These are phyloP conservation scores for Phytophthora hibernalis DNA, from an alignment of 352 stramenopile genomes.

Conservation along the genomic window DNA sequence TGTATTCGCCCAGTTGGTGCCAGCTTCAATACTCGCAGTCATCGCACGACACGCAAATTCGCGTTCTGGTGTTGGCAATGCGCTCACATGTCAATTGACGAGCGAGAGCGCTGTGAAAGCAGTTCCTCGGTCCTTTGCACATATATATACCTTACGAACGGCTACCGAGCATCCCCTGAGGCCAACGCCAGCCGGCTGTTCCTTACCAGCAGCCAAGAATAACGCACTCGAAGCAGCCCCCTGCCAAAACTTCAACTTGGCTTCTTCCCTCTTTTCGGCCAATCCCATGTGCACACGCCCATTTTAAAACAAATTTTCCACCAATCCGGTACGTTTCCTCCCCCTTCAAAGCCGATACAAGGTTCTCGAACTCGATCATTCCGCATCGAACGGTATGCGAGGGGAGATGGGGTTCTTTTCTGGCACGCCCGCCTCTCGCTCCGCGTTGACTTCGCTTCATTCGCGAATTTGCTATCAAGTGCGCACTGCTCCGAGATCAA, in stretches of 20 bases:
- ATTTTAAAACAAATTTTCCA: slow-evolving; percentile 1
- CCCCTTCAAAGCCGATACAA: slow-evolving; percentile 5
- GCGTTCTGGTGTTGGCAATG: slow-evolving; percentile 19
- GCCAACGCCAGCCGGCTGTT: slow-evolving; percentile 4
- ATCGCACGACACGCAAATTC: slow-evolving; percentile 28
- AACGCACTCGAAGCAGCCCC: slow-evolving; percentile 15
- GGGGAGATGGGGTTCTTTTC: slow-evolving; percentile 31
- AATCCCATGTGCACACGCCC: slow-evolving; percentile 26
- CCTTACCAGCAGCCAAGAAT: slow-evolving; percentile 8
- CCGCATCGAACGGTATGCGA: slow-evolving; percentile 15
- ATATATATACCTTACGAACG: not conserved
- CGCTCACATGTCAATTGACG: not conserved
- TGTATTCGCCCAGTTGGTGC: slow-evolving; percentile 9
- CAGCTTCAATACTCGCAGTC: slow-evolving; percentile 24
- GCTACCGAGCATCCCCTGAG: too few species aligned
- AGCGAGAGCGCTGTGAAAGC: not conserved
- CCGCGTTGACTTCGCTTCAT: slow-evolving; percentile 30
- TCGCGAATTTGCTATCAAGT: slow-evolving; percentile 46
- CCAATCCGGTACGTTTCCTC: slow-evolving; percentile 3
- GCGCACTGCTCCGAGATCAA: slow-evolving; percentile 20
- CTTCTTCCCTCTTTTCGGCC: slow-evolving; percentile 22
- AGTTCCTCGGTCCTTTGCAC: too few species aligned
- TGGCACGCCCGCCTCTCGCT: slow-evolving; percentile 17
- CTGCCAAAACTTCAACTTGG: slow-evolving; percentile 23
- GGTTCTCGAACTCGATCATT: slow-evolving; percentile 25